Evolutionary conservation across 1,284 basidiomycete species (phyloP).

Genomic region (Wolfiporia cocos): DNA sequence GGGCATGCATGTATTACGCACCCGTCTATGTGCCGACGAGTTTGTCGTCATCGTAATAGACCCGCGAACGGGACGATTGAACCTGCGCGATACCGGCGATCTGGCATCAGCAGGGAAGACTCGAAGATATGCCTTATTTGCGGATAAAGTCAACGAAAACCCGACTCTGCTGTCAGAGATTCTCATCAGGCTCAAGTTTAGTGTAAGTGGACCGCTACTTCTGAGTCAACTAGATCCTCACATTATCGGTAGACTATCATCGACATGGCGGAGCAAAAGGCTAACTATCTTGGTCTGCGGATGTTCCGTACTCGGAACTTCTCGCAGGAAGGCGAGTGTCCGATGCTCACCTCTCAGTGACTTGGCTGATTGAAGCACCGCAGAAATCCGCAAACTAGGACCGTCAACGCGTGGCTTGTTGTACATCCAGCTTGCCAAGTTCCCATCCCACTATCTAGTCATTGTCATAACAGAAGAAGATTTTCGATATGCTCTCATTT

Average conservation of each 20-base stretch:
- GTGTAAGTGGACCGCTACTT: slow-evolving; percentile 32
- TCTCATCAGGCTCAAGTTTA: slow-evolving; percentile 47
- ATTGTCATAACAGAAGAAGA: slow-evolving; percentile 71
- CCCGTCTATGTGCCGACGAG: slow-evolving; percentile 69
- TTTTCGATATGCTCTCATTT: slow-evolving; percentile 73
- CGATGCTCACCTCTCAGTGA: neutral
- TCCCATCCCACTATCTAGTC: slow-evolving; percentile 70
- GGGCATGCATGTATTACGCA: slow-evolving; percentile 48
- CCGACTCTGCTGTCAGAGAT: slow-evolving; percentile 48
- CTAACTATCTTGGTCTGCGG: slow-evolving; percentile 66
- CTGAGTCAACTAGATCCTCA: neutral
- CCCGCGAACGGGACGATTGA: slow-evolving; percentile 63
- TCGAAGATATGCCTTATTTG: slow-evolving; percentile 47
- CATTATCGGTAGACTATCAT: slow-evolving; percentile 52
- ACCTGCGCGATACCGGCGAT: slow-evolving; percentile 67
- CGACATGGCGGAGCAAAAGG: slow-evolving; percentile 71
- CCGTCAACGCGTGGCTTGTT: slow-evolving; percentile 46
- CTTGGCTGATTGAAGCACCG: neutral
- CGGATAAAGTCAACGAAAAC: slow-evolving; percentile 58
- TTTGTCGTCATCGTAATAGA: slow-evolving; percentile 68
- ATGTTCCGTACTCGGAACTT: slow-evolving; percentile 68
- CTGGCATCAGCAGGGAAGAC: slow-evolving; percentile 66
- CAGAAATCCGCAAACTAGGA: slow-evolving; percentile 64
- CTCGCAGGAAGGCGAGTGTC: slow-evolving; percentile 42
- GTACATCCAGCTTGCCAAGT: slow-evolving; percentile 67